Conservation (phyloP, 495 filamentous ascomycete genomes). For the Trichoderma virens region DNA sequence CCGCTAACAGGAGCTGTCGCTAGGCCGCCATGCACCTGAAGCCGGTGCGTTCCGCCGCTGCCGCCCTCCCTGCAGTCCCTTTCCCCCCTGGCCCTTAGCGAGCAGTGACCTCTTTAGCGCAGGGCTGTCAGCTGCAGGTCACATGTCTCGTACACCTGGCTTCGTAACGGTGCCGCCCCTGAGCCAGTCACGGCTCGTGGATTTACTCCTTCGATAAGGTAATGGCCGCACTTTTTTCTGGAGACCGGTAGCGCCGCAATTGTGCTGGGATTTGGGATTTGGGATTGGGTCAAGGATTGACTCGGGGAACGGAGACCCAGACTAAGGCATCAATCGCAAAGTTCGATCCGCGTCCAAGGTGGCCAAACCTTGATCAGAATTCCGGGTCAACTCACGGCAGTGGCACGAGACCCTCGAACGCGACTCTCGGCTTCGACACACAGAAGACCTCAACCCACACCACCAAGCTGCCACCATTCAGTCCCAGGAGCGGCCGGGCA, state of each 20-base stretch:
- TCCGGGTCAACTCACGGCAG: not conserved
- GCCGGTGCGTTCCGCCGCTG: not conserved
- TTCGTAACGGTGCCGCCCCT: no score
- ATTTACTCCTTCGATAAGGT: not conserved
- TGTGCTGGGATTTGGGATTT: not conserved
- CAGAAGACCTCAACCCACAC: not conserved
- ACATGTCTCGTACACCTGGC: not conserved
- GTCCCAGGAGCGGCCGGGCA: constrained; percentile 17
- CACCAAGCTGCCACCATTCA: constrained; percentile 27
- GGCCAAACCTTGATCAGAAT: not conserved
- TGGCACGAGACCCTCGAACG: not conserved
- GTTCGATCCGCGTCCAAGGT: not conserved
- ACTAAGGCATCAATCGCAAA: not conserved
- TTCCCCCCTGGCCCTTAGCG: not conserved
- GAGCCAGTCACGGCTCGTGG: not conserved
- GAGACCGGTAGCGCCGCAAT: not conserved
- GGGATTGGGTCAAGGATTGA: not conserved
- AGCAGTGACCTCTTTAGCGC: not conserved
- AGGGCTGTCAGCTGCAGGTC: constrained; percentile 7
- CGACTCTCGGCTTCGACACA: not conserved
- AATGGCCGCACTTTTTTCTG: not conserved
- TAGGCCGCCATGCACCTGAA: not conserved
- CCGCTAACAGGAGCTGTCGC: not conserved
- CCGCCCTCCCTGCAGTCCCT: not conserved
- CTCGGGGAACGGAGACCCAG: not conserved